phyloP scores from a whole-genome alignment of 2,329 filamentous ascomycete species.

The Penicillium hordei region DNA sequence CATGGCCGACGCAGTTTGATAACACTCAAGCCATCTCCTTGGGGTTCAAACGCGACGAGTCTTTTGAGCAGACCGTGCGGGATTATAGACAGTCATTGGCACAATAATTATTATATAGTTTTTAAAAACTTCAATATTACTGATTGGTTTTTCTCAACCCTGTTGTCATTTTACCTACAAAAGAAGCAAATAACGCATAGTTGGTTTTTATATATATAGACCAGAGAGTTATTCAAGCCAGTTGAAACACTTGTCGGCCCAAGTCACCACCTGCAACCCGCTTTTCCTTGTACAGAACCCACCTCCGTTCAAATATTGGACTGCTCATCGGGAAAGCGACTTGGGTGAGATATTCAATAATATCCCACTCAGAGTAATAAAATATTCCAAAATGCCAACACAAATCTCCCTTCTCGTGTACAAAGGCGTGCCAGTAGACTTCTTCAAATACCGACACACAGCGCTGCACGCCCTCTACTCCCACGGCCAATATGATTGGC shows the following conservation, averaged over 20 bases:
- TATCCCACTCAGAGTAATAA: not conserved
- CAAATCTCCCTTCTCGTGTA: slow-evolving; percentile 29
- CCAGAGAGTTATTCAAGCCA: not conserved
- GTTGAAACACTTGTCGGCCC: not conserved
- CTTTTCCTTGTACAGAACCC: not conserved
- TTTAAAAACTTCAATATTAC: not conserved
- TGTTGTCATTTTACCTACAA: not conserved
- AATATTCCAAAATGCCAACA: slow-evolving; percentile 16
- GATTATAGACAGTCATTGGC: slow-evolving; percentile 51
- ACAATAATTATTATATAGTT: slow-evolving; percentile 7
- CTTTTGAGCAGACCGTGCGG: slow-evolving; percentile 56
- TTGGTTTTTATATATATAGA: not conserved
- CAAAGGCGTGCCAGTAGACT: slow-evolving; percentile 31
- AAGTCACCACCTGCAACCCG: not conserved
- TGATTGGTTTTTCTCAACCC: not conserved
- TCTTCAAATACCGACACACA: slow-evolving; percentile 33
- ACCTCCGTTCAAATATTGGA: not conserved
- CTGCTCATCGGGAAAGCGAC: not conserved
- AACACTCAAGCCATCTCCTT: slow-evolving; percentile 52
- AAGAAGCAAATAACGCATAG: too few species aligned
- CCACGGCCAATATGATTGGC: slow-evolving; percentile 17
- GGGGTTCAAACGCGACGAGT: slow-evolving; percentile 54
- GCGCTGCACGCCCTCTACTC: slow-evolving; percentile 28
- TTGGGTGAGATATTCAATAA: not conserved
- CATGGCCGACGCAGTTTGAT: slow-evolving; percentile 59